Percentiles rank a stretch among this genome's conserved stretches.
Conservation (phyloP, 2,329 filamentous ascomycete genomes). For the Fusarium ramigenum region DNA sequence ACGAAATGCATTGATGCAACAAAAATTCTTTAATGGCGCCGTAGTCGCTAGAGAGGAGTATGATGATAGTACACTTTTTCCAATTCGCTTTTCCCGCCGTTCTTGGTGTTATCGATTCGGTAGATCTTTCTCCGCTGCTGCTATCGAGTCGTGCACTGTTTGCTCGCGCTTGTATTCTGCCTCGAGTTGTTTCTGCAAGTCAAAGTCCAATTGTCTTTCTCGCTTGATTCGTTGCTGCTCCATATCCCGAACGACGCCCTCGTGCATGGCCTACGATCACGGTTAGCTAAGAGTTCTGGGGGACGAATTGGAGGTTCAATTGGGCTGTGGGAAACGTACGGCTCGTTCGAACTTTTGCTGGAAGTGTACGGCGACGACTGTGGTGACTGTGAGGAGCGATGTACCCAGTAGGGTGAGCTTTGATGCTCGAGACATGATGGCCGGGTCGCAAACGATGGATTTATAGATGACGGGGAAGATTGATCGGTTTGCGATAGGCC, state of each 20-base stretch:
- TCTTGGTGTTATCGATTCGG: slow-evolving; percentile 38
- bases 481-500: no score
- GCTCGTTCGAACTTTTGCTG: slow-evolving; percentile 85
- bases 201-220: slow-evolving; percentile 93
- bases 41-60: slow-evolving; percentile 21
- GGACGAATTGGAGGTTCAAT: background rate
- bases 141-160: slow-evolving; percentile 66
- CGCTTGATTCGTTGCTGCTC: slow-evolving; percentile 91
- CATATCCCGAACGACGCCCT: slow-evolving; percentile 92
- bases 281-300: slow-evolving; percentile 6
- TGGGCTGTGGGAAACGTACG: slow-evolving; percentile 60
- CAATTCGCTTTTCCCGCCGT: background rate
- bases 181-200: slow-evolving; percentile 86
- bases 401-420: slow-evolving; percentile 86
- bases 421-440: slow-evolving; percentile 84
- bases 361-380: slow-evolving; percentile 88
- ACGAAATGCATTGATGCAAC: slow-evolving; percentile 36
- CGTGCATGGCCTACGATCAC: slow-evolving; percentile 83
- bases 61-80: slow-evolving; percentile 16
- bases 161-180: slow-evolving; percentile 91
- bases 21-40: background rate
- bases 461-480: no score
- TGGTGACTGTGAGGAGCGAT: slow-evolving; percentile 77
- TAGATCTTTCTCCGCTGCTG: slow-evolving; percentile 36
- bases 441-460: background rate